Base-by-base conservation (phyloP, 2,329 filamentous ascomycete species). In the Monosporascus ibericus region DNA sequence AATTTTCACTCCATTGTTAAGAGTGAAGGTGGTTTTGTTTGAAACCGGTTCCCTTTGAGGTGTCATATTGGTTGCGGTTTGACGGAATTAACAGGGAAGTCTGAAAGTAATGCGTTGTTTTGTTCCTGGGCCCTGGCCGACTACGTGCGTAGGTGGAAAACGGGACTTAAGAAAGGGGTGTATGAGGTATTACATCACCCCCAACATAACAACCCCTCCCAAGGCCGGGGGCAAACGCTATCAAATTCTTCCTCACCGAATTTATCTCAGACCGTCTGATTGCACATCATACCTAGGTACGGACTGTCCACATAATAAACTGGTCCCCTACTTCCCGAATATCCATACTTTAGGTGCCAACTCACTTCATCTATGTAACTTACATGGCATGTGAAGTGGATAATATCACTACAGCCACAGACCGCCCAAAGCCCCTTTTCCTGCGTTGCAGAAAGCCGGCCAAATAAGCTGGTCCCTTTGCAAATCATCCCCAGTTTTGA, bases 1-100 rank as follows among this genome's bases (percentile, higher is more conserved):
- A 59, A 86, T 81, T 65, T 75, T 75, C 54, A 85, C 78, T 53
- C 74, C 74, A 57, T 77, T 76, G 68, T 73, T 75, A 55, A 77
- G 69, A 40, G 70, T 76, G 60, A 73, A 76, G 3, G 65, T 71
- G 50, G 65, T 65, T 55, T 65, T 65, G 51, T 55, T 56, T 18
- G 52, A 49, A 6, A 39, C 17, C 40, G 27, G 44, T 37, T 38
- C 24, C 44, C 11, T 53, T 20, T n/a, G 40, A 44, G 42, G 39
- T 38, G 44, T 44, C 38, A 52, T 49, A 24, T 48, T 49, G 27
- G 24, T 48, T 50, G 27, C 4, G 44, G 30, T n/a, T 42, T n/a
- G 17, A 18, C 38, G 17, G 38, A n/a, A 20, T 40, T 40, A 40
- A 46, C 14, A 25, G 6, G 22, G 14, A 27, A 46, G 7, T 27